Percentiles rank a stretch among this genome's conserved stretches.
Evolutionary conservation across 1,284 basidiomycete genomes (phyloP).

Genomic region (Rhodotorula sp.): DNA sequence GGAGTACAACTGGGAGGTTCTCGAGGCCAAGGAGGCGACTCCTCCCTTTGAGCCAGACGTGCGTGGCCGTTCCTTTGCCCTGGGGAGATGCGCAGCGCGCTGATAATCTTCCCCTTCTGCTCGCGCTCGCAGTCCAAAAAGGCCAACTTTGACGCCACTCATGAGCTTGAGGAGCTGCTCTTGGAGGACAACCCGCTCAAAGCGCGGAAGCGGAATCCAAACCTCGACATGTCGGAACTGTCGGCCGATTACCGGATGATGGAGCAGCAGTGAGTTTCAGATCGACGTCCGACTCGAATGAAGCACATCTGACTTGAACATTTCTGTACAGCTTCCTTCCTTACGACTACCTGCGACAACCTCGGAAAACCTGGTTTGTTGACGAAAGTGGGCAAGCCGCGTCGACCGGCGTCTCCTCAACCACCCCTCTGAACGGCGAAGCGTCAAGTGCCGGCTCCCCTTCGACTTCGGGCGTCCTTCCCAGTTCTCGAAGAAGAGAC

Average conservation of each 20-base stretch:
- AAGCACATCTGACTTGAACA: background rate
- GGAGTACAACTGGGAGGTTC: constrained; percentile 76
- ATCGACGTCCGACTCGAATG: no score
- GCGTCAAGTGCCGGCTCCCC: background rate
- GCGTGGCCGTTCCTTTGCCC: constrained; percentile 47
- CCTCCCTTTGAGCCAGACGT: constrained; percentile 93
- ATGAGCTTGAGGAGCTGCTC: constrained; percentile 92
- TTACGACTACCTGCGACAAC: constrained; percentile 36
- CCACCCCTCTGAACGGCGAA: background rate
- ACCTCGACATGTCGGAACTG: constrained; percentile 78
- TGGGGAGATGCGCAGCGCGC: background rate
- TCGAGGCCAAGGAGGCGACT: constrained; percentile 73
- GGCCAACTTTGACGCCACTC: constrained; percentile 98
- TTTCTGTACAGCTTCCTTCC: constrained; percentile 27
- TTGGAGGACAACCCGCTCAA: constrained; percentile 97
- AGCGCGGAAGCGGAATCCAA: constrained; percentile 84
- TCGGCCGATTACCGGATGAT: constrained; percentile 91
- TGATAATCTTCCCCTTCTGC: no score
- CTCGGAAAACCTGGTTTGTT: constrained; percentile 37
- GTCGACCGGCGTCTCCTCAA: background rate
- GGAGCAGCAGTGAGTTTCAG: constrained; percentile 78
- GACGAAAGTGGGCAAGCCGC: constrained; percentile 16
- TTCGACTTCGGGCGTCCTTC: background rate
- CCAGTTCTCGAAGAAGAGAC: background rate
- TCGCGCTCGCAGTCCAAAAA: constrained; percentile 71